Conservation (phyloP, 306 rosid species). For the Elaeagnus macrophylla region DNA sequence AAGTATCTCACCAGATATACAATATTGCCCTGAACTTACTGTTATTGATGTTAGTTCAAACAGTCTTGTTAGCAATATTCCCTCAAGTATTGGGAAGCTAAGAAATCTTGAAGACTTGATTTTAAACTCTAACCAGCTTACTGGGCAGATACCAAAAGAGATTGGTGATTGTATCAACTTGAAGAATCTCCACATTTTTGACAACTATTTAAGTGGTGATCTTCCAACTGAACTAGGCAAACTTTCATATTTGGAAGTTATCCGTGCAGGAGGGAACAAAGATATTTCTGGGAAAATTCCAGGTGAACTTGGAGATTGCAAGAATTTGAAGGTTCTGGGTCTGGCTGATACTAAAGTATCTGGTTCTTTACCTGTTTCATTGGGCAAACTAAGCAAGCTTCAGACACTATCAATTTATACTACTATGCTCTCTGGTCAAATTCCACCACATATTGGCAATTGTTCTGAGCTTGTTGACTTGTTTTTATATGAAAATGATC, state of each 20-base stretch:
- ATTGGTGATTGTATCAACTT: conserved; percentile 46
- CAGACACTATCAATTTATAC: conserved; percentile 67
- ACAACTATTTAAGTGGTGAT: conserved; percentile 45
- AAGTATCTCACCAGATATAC: conserved; percentile 40
- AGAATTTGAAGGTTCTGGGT: conserved; percentile 51
- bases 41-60: conserved; percentile 61
- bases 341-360: conserved; percentile 72
- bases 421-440: conserved; percentile 62
- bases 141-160: conserved; percentile 60
- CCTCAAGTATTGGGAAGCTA: conserved; percentile 53
- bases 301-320: conserved; percentile 51
- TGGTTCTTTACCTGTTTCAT: conserved; percentile 55
- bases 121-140: conserved; percentile 62
- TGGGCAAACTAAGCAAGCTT: conserved; percentile 52
- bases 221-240: conserved; percentile 51
- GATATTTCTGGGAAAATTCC: conserved; percentile 60
- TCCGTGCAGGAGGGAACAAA: conserved; percentile 75
- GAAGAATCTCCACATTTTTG: conserved; percentile 47
- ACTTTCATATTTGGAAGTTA: conserved; percentile 40
- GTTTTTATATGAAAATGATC: conserved; percentile 60
- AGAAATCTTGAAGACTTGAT: conserved; percentile 47
- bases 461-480: conserved; percentile 76
- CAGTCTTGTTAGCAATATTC: conserved; percentile 53
- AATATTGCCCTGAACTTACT: conserved; percentile 36
- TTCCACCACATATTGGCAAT: conserved; percentile 77